Evolutionary conservation across 1,139 yeast species (phyloP), one percentile per base, ranked within the genome.

Genomic region (Magnusiomyces magnusii): DNA sequence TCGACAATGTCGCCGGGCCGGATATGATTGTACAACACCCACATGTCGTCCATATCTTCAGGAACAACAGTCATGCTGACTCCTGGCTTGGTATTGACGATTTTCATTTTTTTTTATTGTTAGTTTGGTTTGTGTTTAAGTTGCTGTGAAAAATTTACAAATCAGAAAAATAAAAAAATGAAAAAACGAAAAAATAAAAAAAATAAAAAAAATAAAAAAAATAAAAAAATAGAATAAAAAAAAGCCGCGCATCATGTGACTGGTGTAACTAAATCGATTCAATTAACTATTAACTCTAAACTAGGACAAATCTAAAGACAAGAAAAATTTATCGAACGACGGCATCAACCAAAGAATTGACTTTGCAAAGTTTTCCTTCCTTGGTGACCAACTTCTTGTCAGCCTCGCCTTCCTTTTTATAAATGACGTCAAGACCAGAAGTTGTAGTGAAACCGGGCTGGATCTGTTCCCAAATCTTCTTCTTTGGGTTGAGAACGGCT

Each of bases 381-480:
- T 80, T 84, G 74, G 87, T 88, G 54, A 91, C 90, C 74, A 93
- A 82, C 73, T 80, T 85, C 72, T 84, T 85, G 63, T 39, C 44
- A 59, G 84, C 83, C 71, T 87, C 85, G 65, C 95, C 93, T 70
- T 89, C 96, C 68, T 80, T 86, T 68, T 86, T 86, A 80, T 82
- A 92, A 62, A 89, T 81, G 54, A 92, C 96, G 71, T 88, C 89
- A 61, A 86, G 80, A 57, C 77, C 76, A 52, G 84, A 95, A 66
- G 79, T 84, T 53, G 98, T 92, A 61, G 93, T 78, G 80, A 93
- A 92, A 61, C 81, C 79, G 57, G 97, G 98, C 79, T 95, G 99
- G 65, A 89, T 79, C 57, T 92, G 81, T 80, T 95, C 99, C 93
- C 96, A 95, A 64, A 93, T 80, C 82, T 95, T 95, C 87, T 93